Evolutionary conservation across 2,329 filamentous ascomycete genomes (phyloP).

Genomic region (Colletotrichum tropicale): DNA sequence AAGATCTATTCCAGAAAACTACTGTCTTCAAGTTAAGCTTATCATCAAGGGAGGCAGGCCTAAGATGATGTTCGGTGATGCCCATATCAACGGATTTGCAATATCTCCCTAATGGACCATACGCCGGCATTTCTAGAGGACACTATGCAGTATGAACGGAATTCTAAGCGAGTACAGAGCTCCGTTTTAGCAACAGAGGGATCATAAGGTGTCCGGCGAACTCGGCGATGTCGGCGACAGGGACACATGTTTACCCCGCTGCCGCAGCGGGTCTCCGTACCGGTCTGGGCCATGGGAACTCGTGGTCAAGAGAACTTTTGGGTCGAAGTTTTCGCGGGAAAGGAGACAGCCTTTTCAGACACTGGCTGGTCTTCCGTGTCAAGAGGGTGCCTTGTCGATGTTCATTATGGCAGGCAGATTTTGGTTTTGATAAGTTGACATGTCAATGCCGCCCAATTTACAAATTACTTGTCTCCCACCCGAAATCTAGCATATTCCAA

Average conservation of each 20-base stretch:
- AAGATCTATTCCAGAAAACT: neutral
- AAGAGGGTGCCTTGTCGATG: neutral
- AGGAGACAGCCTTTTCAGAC: fast-evolving
- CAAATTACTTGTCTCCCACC: too few species aligned
- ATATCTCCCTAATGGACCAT: too few species aligned
- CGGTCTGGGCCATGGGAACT: neutral
- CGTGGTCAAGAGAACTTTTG: neutral
- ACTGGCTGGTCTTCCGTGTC: fast-evolving
- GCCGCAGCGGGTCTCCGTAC: neutral
- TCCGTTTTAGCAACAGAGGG: neutral
- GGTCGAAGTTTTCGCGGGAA: neutral
- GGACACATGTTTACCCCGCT: neutral
- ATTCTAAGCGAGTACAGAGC: neutral
- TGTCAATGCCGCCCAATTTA: neutral
- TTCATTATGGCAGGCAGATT: fast-evolving
- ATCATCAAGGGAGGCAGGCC: neutral
- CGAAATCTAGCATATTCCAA: neutral
- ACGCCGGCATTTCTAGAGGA: neutral
- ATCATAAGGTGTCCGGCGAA: neutral
- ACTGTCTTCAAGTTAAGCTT: neutral
- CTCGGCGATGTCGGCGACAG: neutral
- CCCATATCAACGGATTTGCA: neutral
- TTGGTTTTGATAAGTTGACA: neutral
- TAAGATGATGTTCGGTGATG: neutral
- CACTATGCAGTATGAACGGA: neutral